Evolutionary conservation across 2,329 filamentous ascomycete species (phyloP).

Genomic region (Fusarium keratoplasticum): DNA sequence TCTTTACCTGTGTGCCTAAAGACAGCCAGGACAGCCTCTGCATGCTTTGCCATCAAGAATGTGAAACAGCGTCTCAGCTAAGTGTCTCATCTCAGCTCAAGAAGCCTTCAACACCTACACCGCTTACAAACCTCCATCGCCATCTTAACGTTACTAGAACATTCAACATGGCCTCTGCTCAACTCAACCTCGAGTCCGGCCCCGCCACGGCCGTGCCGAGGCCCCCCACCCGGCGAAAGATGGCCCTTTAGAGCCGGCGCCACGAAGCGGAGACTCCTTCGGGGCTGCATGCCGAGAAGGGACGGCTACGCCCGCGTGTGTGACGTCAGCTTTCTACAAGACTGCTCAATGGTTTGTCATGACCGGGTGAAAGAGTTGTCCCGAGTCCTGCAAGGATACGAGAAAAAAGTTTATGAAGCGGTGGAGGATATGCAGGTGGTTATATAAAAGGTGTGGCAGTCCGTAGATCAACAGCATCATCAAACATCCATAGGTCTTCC

Average conservation of each 20-base stretch:
- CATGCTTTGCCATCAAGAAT: neutral
- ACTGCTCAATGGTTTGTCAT: slow-evolving; percentile 31
- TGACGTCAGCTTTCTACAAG: slow-evolving; percentile 27
- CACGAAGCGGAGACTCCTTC: slow-evolving; percentile 11
- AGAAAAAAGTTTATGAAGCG: slow-evolving; percentile 3
- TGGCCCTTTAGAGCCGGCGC: slow-evolving; percentile 4
- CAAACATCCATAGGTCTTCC: neutral
- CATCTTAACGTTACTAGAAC: neutral
- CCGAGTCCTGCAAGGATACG: slow-evolving; percentile 20
- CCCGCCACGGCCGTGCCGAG: slow-evolving; percentile 20
- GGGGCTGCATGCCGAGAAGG: slow-evolving; percentile 36
- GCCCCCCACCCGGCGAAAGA: slow-evolving; percentile 2
- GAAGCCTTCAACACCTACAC: neutral
- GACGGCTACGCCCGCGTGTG: slow-evolving; percentile 27
- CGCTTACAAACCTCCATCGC: neutral
- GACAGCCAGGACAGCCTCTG: no score
- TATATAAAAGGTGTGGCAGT: slow-evolving; percentile 25
- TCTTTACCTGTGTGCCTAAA: no score
- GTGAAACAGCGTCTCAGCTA: neutral
- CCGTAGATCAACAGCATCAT: neutral
- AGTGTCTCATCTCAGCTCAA: neutral
- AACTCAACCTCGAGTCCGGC: neutral
- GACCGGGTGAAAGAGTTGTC: slow-evolving; percentile 16
- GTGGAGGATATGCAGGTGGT: slow-evolving; percentile 8
- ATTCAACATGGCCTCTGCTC: neutral